Evolutionary conservation across 257 asterid species (phyloP).

Genomic region (Cinchona pubescens): DNA sequence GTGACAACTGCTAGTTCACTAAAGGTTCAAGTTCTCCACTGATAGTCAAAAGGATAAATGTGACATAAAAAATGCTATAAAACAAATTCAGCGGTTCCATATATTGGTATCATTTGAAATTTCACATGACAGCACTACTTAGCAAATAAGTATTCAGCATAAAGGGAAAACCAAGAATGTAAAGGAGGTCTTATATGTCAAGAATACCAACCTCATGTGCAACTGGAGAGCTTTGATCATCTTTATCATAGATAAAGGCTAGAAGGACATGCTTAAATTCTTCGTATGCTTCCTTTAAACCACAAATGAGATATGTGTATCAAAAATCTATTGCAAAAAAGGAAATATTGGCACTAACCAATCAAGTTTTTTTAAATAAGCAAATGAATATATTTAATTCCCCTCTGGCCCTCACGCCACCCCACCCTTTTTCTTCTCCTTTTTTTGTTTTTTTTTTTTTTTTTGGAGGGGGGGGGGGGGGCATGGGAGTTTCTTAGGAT

Average conservation of each 20-base stretch:
- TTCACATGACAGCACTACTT: no score
- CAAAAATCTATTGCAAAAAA: constrained; percentile 19
- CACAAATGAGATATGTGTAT: constrained; percentile 26
- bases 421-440: background rate
- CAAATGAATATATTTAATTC: background rate
- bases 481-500: background rate
- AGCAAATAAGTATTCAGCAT: background rate
- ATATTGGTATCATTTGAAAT: background rate
- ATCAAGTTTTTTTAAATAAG: background rate
- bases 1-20: background rate
- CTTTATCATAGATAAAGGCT: constrained; percentile 79
- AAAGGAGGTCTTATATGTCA: background rate
- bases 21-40: background rate
- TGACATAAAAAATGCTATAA: no score
- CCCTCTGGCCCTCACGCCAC: background rate
- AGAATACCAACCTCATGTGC: constrained; percentile 67
- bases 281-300: constrained; percentile 91
- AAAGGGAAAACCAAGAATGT: background rate
- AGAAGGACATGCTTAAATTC: constrained; percentile 93
- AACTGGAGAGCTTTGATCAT: constrained; percentile 88
- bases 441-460: background rate
- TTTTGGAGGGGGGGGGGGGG: no score
- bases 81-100: background rate
- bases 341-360: background rate
- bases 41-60: background rate